Evolutionary conservation across 2,329 filamentous ascomycete genomes (phyloP), one percentile per base, ranked within the genome.

Genomic region (Neopestalotiopsis rosae): DNA sequence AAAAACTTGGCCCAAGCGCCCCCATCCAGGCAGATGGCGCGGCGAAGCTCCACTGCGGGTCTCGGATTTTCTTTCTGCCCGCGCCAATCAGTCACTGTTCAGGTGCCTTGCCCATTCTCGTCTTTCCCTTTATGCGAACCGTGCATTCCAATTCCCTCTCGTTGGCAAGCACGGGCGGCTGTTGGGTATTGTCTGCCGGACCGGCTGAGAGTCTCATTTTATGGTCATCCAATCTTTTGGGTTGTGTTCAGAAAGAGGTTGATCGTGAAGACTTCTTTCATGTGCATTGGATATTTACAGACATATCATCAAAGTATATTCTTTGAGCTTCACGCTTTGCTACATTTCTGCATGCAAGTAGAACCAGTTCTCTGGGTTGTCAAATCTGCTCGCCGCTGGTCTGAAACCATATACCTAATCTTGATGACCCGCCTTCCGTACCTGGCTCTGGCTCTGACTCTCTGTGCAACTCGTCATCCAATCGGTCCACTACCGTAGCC

Each of bases 381-480:
- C 6, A 32, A 12, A 58, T 24, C 20, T 34, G n/a, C n/a, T 59
- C 24, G 57, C 30, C 57, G 30, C 30, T 34, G 45, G 6, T 17
- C 45, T 7, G 17, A 52, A 52, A 38, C 34, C 30, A 28, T 30
- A 34, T 17, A 62, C 5, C 30, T 62, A 38, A 62, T 62, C 14
- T 38, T 20, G 20, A 40, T 62, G 59, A 62, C 59, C 59, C 59
- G 59, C 59, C 59, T 62, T 62, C 59, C 59, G 32, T 13, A 62
- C 34, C 28, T 62, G 59, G 59, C 20, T 13, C 17, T 62, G 32
- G 5, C 40, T 40, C 28, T 62, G 59, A 32, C 20, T 13, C 17
- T 62, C 34, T 40, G 32, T 62, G 34, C 59, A 62, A 10, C 59
- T 38, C 59, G 34, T 62, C 59, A 40, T 13, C 59, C 59, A 62